These are phyloP conservation scores for Sporothrix euskadiensis DNA, from an alignment of 2,329 filamentous ascomycete species.

Conservation along the genomic window DNA sequence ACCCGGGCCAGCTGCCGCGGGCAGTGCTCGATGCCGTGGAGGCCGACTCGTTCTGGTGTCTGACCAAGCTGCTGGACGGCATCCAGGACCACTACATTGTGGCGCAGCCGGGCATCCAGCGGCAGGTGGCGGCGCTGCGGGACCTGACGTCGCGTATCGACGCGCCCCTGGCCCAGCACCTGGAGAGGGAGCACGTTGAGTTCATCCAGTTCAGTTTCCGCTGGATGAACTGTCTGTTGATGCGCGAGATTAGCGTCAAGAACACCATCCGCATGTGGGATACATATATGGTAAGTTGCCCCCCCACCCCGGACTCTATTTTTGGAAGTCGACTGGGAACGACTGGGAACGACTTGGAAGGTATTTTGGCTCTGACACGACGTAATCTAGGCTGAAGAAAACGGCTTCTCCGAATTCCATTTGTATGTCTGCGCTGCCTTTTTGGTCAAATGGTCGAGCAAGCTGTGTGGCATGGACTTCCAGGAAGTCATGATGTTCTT, in stretches of 20 bases:
- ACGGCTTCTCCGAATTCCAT: slow-evolving; percentile 97
- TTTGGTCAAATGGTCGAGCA: slow-evolving; percentile 96
- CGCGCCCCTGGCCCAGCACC: slow-evolving; percentile 76
- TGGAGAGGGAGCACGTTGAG: slow-evolving; percentile 88
- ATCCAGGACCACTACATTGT: slow-evolving; percentile 99
- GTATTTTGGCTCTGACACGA: background rate
- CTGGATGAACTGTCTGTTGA: slow-evolving; percentile 99
- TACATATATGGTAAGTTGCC: slow-evolving; percentile 77
- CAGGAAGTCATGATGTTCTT: slow-evolving; percentile 99
- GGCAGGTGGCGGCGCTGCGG: slow-evolving; percentile 83
- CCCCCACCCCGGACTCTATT: background rate
- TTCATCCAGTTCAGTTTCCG: slow-evolving; percentile 99
- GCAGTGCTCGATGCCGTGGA: slow-evolving; percentile 94
- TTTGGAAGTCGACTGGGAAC: background rate
- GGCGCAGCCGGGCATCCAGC: slow-evolving; percentile 92
- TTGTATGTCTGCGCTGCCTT: slow-evolving; percentile 98
- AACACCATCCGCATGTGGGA: slow-evolving; percentile 99
- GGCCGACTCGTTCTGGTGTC: slow-evolving; percentile 96
- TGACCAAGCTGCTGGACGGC: slow-evolving; percentile 95
- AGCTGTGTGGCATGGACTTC: slow-evolving; percentile 95
- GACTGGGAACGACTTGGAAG: too few species aligned
- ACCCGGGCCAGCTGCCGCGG: slow-evolving; percentile 88
- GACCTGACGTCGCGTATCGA: slow-evolving; percentile 93
- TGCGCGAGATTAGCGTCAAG: slow-evolving; percentile 94
- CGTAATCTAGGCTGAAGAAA: slow-evolving; percentile 77